These are phyloP conservation scores for Somion occarium DNA, from an alignment of 1,284 basidiomycete species.

Conservation along the genomic window DNA sequence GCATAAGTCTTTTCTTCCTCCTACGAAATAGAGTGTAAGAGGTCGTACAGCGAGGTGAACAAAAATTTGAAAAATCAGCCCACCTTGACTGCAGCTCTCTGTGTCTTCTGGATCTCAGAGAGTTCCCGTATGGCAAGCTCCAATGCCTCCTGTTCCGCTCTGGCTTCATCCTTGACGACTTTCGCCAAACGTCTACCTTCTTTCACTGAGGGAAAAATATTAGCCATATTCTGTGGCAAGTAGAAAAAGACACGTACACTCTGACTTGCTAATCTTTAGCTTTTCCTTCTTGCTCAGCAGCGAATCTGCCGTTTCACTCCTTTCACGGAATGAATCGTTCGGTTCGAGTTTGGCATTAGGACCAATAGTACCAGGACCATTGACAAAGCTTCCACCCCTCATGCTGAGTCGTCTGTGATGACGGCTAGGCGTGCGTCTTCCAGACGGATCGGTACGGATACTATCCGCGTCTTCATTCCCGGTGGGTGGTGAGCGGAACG, in stretches of 20 bases:
- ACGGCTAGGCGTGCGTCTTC: slow-evolving; percentile 14
- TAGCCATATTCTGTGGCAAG: not conserved
- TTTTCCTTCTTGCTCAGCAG: slow-evolving; percentile 41
- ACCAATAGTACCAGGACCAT: slow-evolving; percentile 43
- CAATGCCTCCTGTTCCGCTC: slow-evolving; percentile 45
- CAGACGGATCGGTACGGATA: slow-evolving; percentile 17
- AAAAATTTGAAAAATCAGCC: slow-evolving; percentile 5
- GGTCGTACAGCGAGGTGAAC: not conserved
- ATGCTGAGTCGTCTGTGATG: slow-evolving; percentile 23
- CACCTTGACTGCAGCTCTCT: slow-evolving; percentile 49
- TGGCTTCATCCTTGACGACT: slow-evolving; percentile 49
- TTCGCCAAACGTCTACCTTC: slow-evolving; percentile 45
- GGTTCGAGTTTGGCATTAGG: slow-evolving; percentile 30
- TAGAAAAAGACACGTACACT: slow-evolving; percentile 32
- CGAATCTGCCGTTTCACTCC: slow-evolving; percentile 38
- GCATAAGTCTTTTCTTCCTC: slow-evolving; percentile 43
- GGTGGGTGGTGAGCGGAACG: slow-evolving; percentile 17
- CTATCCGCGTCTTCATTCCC: slow-evolving; percentile 8
- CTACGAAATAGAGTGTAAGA: slow-evolving; percentile 24
- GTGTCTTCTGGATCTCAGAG: slow-evolving; percentile 46
- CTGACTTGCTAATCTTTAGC: slow-evolving; percentile 40
- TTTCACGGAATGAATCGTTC: slow-evolving; percentile 32
- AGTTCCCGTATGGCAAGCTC: slow-evolving; percentile 45
- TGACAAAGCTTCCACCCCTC: slow-evolving; percentile 42
- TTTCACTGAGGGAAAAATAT: slow-evolving; percentile 31